phyloP scores from a whole-genome alignment of 345 rosid genomes.

The Arabidopsis suecica region DNA sequence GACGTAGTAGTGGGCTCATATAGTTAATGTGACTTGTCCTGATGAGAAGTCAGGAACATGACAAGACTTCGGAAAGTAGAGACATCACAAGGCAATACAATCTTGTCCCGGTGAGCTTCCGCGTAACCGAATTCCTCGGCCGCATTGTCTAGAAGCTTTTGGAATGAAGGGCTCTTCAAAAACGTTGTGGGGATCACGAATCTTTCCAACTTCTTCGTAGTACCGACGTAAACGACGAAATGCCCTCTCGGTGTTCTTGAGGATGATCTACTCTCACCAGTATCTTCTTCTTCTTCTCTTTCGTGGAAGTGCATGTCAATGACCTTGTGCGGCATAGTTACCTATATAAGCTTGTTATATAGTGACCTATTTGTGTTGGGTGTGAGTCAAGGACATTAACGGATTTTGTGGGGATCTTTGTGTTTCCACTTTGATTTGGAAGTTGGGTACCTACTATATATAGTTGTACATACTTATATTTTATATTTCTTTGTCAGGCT shows the following conservation, averaged over 20 bases:
- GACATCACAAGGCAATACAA: conserved; percentile 48
- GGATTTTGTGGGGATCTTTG: conserved; percentile 43
- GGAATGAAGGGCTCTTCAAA: conserved; percentile 40
- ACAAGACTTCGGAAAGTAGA: conserved; percentile 38
- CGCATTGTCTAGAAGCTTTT: conserved; percentile 43
- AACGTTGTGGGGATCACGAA: conserved; percentile 43
- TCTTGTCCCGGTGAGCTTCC: conserved; percentile 43
- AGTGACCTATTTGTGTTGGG: conserved; percentile 6
- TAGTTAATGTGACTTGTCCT: conserved; percentile 27
- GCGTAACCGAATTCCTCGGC: conserved; percentile 43
- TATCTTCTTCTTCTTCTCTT: conserved; percentile 23
- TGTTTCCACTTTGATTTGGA: conserved; percentile 36
- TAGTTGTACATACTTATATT: conserved; percentile 9
- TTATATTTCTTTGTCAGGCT: conserved; percentile 25
- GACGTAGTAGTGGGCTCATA: conserved; percentile 12
- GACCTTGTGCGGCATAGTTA: conserved; percentile 41
- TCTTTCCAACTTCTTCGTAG: conserved; percentile 33
- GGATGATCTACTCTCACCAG: conserved; percentile 1
- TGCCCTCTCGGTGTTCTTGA: conserved; percentile 43
- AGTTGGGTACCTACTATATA: conserved; percentile 32
- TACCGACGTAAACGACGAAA: conserved; percentile 46
- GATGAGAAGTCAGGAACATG: conserved; percentile 33
- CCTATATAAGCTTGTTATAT: conserved; percentile 16
- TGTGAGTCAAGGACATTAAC: conserved; percentile 35
- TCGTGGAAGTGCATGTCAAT: conserved; percentile 30